Conservation (phyloP, 306 rosid species). For the Inga oerstediana region DNA sequence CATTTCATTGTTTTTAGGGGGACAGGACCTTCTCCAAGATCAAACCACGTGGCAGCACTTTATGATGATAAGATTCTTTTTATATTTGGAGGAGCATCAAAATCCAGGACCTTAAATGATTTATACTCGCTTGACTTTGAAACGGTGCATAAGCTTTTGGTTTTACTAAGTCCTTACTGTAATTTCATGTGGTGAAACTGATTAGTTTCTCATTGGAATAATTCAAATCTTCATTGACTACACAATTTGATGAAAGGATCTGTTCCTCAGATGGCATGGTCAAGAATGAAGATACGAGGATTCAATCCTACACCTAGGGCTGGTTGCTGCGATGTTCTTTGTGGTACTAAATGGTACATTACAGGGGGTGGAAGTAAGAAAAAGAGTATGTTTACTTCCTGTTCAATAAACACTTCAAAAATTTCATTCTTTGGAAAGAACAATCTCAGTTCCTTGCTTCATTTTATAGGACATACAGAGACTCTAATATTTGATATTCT, state of each 20-base stretch:
- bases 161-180: slow-evolving; percentile 1
- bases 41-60: slow-evolving; percentile 86
- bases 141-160: slow-evolving; percentile 61
- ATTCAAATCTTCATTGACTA: slow-evolving; percentile 20
- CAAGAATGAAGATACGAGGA: slow-evolving; percentile 81
- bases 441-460: slow-evolving; percentile 9
- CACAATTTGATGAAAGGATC: slow-evolving; percentile 37
- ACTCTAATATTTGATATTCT: slow-evolving; percentile 81
- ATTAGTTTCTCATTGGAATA: slow-evolving; percentile 27
- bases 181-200: slow-evolving; percentile 15
- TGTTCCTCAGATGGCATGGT: slow-evolving; percentile 87
- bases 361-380: slow-evolving; percentile 92
- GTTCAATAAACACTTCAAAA: slow-evolving; percentile 1
- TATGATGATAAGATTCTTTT: slow-evolving; percentile 76
- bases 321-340: slow-evolving; percentile 79
- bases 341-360: slow-evolving; percentile 93
- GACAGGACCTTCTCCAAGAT: slow-evolving; percentile 86
- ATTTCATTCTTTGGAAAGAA: neutral
- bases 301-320: slow-evolving; percentile 94
- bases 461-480: slow-evolving; percentile 74
- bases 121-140: slow-evolving; percentile 93
- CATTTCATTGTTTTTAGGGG: slow-evolving; percentile 58
- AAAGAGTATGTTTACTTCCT: slow-evolving; percentile 55
- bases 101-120: slow-evolving; percentile 80
- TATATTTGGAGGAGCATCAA: slow-evolving; percentile 90